Percentiles rank a stretch among this genome's conserved stretches.
Evolutionary conservation across 1,139 yeast genomes (phyloP).

Genomic region (Protomyces macrosporus): DNA sequence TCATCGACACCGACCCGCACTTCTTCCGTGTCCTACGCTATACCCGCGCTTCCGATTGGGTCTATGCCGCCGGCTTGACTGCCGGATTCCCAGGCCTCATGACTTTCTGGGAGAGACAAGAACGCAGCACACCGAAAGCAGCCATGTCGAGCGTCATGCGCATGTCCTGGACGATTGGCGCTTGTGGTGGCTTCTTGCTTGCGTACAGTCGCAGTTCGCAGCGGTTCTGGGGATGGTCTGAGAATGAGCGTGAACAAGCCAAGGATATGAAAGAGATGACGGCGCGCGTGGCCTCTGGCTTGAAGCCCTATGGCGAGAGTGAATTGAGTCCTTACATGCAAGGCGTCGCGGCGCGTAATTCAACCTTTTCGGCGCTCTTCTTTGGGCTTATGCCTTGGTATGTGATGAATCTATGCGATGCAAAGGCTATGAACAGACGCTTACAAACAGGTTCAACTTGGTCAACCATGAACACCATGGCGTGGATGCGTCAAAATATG

Average conservation of each 20-base stretch:
- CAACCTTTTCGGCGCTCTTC: slow-evolving; percentile 63
- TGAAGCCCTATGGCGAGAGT: slow-evolving; percentile 56
- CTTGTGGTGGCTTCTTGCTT: slow-evolving; percentile 64
- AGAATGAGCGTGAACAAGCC: slow-evolving; percentile 64
- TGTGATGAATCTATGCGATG: not conserved
- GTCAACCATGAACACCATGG: slow-evolving; percentile 83
- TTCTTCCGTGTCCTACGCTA: slow-evolving; percentile 66
- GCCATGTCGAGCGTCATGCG: slow-evolving; percentile 23
- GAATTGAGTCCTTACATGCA: slow-evolving; percentile 63
- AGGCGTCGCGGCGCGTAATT: slow-evolving; percentile 72
- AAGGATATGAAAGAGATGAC: slow-evolving; percentile 73
- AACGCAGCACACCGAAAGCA: slow-evolving; percentile 40
- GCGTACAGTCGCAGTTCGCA: slow-evolving; percentile 48
- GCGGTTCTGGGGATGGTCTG: slow-evolving; percentile 75
- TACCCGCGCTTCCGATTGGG: slow-evolving; percentile 64
- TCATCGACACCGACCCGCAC: slow-evolving; percentile 76
- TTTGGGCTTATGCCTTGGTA: slow-evolving; percentile 47
- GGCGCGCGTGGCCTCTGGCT: slow-evolving; percentile 59
- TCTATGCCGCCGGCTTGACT: slow-evolving; percentile 62
- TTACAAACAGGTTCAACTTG: slow-evolving; percentile 53
- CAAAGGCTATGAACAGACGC: slow-evolving; percentile 46
- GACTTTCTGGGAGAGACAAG: slow-evolving; percentile 57
- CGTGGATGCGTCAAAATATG: slow-evolving; percentile 43
- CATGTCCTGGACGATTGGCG: slow-evolving; percentile 47
- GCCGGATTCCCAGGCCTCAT: slow-evolving; percentile 44